Percentiles rank a stretch among this genome's conserved stretches.
phyloP scores from a whole-genome alignment of 441 rosid species.

The Adansonia rubrostipa region DNA sequence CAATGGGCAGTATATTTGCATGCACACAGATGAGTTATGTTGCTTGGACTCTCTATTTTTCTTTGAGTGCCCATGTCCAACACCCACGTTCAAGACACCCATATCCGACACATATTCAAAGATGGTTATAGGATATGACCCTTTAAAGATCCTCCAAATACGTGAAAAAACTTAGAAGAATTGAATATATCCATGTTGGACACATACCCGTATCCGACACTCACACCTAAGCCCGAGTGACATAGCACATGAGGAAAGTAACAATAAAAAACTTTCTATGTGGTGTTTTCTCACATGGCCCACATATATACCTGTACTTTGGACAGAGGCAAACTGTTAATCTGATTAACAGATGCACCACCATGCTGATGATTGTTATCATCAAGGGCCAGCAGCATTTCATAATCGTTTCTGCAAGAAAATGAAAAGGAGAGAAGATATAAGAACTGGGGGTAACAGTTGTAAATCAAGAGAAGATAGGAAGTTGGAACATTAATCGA shows the following conservation, averaged over 20 bases:
- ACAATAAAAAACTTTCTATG: background rate
- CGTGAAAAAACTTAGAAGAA: too few species aligned
- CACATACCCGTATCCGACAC: too few species aligned
- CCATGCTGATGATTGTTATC: constrained; percentile 57
- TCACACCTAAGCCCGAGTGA: too few species aligned
- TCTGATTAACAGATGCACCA: constrained; percentile 71
- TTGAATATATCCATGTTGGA: too few species aligned
- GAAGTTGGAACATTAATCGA: background rate
- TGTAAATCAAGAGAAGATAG: background rate
- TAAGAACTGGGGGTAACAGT: constrained; percentile 8
- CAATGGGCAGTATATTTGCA: background rate
- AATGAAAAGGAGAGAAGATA: constrained; percentile 7
- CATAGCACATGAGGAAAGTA: background rate
- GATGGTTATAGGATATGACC: too few species aligned
- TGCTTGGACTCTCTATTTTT: too few species aligned
- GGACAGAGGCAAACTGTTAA: constrained; percentile 81
- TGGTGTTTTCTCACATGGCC: background rate
- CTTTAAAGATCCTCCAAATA: too few species aligned
- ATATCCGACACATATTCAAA: too few species aligned
- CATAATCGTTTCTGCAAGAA: constrained; percentile 81
- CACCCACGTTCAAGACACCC: too few species aligned
- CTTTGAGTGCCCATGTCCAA: too few species aligned
- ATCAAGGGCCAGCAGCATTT: constrained; percentile 88
- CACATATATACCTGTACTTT: constrained; percentile 63
- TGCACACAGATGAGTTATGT: background rate